These are phyloP conservation scores for Staphylotrichum longicolle DNA, from an alignment of 495 filamentous ascomycete genomes.

Conservation along the genomic window DNA sequence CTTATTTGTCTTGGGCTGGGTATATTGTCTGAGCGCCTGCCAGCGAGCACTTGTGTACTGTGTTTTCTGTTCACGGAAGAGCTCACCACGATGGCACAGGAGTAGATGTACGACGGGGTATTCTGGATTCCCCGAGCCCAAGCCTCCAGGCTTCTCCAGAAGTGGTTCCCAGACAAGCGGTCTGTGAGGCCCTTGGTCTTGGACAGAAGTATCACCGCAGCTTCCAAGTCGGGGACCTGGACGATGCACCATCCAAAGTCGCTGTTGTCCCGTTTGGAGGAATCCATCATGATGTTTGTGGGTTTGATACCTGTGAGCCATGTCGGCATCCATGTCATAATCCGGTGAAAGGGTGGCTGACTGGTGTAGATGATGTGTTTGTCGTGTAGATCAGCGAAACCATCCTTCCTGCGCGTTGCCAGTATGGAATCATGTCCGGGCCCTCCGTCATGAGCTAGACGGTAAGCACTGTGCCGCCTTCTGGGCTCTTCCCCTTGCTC, in stretches of 20 bases:
- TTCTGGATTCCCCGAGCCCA: conserved; percentile 16
- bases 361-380: conserved; percentile 13
- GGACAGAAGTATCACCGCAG: conserved; percentile 8
- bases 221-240: conserved; percentile 16
- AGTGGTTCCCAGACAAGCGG: conserved; percentile 12
- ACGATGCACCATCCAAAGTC: conserved; percentile 11
- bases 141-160: conserved; percentile 18
- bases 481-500: too few species aligned
- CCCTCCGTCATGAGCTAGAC: not conserved
- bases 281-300: conserved; percentile 18
- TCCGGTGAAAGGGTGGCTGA: conserved; percentile 5
- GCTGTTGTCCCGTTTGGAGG: conserved; percentile 4
- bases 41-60: conserved; percentile 9
- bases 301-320: conserved; percentile 14
- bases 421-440: not conserved
- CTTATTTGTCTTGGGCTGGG: too few species aligned
- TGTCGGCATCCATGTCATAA: conserved; percentile 3
- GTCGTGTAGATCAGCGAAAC: conserved; percentile 13
- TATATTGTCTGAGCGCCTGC: conserved; percentile 12
- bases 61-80: conserved; percentile 7
- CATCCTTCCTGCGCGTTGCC: not conserved
- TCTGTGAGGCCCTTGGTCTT: conserved; percentile 16
- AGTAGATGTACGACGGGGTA: conserved; percentile 16
- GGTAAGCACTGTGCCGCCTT: not conserved
- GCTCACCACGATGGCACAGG: conserved; percentile 18